Conservation (phyloP, 2,329 filamentous ascomycete genomes). For the Cucurbitaria berberidis region DNA sequence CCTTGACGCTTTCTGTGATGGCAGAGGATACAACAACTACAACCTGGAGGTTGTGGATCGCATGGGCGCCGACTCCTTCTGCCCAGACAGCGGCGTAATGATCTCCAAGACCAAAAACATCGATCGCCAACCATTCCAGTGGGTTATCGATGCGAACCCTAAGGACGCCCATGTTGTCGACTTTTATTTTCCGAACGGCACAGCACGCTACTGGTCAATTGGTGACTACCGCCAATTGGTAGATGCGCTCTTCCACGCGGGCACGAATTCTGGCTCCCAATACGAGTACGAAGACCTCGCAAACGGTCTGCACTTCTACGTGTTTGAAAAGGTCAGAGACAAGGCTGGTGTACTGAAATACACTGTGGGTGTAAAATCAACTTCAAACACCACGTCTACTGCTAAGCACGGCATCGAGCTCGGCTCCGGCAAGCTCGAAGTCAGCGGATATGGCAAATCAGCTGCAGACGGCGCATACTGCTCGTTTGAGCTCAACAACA, state of each 20-base stretch:
- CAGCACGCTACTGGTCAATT: slow-evolving; percentile 55
- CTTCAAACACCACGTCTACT: slow-evolving; percentile 36
- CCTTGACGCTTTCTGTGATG: slow-evolving; percentile 58
- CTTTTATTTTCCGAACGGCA: slow-evolving; percentile 59
- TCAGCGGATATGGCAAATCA: slow-evolving; percentile 15
- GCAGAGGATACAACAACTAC: slow-evolving; percentile 59
- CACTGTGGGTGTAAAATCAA: slow-evolving; percentile 55
- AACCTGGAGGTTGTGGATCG: slow-evolving; percentile 61
- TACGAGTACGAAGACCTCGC: slow-evolving; percentile 57
- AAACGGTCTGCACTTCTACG: slow-evolving; percentile 60
- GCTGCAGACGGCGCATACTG: slow-evolving; percentile 51
- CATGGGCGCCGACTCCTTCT: slow-evolving; percentile 62
- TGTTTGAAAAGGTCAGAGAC: slow-evolving; percentile 54
- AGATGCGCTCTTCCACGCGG: slow-evolving; percentile 62
- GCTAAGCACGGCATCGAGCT: slow-evolving; percentile 50
- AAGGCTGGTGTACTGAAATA: slow-evolving; percentile 55
- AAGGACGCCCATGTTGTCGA: slow-evolving; percentile 59
- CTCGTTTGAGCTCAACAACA: slow-evolving; percentile 57
- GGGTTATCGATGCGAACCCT: slow-evolving; percentile 62
- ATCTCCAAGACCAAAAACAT: slow-evolving; percentile 60
- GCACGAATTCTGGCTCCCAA: slow-evolving; percentile 58
- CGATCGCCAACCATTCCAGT: slow-evolving; percentile 58
- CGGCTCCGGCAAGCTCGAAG: slow-evolving; percentile 22
- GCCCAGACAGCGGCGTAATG: slow-evolving; percentile 60
- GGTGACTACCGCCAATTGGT: slow-evolving; percentile 62